Evolutionary conservation across 2,329 filamentous ascomycete species (phyloP).

Genomic region (Fusarium nygamai): DNA sequence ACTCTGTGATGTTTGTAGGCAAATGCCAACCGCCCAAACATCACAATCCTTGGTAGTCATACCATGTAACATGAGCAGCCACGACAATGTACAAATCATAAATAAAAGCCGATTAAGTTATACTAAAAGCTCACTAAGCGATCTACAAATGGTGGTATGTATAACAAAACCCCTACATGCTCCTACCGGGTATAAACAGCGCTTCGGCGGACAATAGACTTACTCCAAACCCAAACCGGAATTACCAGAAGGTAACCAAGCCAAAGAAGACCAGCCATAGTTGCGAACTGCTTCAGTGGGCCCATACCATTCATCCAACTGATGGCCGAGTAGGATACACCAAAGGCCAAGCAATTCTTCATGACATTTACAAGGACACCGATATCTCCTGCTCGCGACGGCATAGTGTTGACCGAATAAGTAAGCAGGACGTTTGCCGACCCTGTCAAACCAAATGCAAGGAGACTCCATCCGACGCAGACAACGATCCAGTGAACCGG

Average conservation of each 20-base stretch:
- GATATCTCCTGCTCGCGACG: not conserved
- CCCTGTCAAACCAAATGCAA: slow-evolving; percentile 3
- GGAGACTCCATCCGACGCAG: not conserved
- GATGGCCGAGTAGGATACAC: not conserved
- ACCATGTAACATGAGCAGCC: too few species aligned
- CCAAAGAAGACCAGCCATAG: slow-evolving; percentile 3
- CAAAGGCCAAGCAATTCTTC: slow-evolving; percentile 7
- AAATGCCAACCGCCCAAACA: too few species aligned
- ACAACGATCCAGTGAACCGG: not conserved
- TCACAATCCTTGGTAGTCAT: too few species aligned
- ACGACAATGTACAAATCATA: too few species aligned
- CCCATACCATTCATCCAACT: not conserved
- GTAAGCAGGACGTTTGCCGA: slow-evolving; percentile 3
- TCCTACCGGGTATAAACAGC: not conserved
- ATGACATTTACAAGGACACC: slow-evolving; percentile 7
- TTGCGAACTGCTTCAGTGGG: not conserved
- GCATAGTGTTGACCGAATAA: slow-evolving; percentile 3
- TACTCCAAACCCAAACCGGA: not conserved
- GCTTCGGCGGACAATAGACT: not conserved
- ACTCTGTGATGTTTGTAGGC: fast-evolving
- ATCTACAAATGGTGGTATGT: too few species aligned
- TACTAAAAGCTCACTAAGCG: fast-evolving
- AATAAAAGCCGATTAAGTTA: too few species aligned
- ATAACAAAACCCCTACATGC: fast-evolving
- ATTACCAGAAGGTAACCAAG: not conserved